Conservation (phyloP, 495 filamentous ascomycete species). For the Amniculicola lignicola region DNA sequence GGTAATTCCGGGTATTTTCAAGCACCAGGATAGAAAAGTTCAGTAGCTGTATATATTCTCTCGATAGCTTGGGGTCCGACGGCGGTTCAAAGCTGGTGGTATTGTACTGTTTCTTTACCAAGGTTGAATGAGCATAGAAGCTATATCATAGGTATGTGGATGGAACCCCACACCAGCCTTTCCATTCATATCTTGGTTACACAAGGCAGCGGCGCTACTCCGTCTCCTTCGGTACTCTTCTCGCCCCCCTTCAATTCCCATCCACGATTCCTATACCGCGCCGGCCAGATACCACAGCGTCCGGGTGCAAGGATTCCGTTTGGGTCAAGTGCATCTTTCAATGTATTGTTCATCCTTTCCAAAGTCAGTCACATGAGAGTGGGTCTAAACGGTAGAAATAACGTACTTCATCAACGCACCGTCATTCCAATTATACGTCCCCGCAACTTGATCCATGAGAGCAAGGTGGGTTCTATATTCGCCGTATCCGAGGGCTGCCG, state of each 20-base stretch:
- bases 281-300: slow-evolving; percentile 20
- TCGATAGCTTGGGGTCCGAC: too few relatives aligned
- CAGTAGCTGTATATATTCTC: too few relatives aligned
- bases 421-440: slow-evolving; percentile 22
- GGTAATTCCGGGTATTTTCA: too few relatives aligned
- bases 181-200: not conserved
- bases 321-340: slow-evolving; percentile 21
- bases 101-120: too few relatives aligned
- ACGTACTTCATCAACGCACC: slow-evolving; percentile 18
- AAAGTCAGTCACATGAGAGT: not conserved
- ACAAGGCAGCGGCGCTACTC: not conserved
- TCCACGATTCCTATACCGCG: not conserved
- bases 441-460: slow-evolving; percentile 28
- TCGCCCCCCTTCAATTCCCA: not conserved
- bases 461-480: slow-evolving; percentile 29
- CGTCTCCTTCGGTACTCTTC: not conserved
- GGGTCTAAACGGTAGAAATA: not conserved
- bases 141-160: too few relatives aligned
- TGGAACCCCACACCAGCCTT: too few relatives aligned
- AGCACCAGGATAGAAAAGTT: too few relatives aligned
- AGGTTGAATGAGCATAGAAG: too few relatives aligned
- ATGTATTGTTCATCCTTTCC: slow-evolving; percentile 9
- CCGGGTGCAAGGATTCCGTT: slow-evolving; percentile 24
- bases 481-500: slow-evolving; percentile 22
- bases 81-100: too few relatives aligned